Evolutionary conservation across 1,139 yeast species (phyloP).

Genomic region (Suhomyces panamericanus): DNA sequence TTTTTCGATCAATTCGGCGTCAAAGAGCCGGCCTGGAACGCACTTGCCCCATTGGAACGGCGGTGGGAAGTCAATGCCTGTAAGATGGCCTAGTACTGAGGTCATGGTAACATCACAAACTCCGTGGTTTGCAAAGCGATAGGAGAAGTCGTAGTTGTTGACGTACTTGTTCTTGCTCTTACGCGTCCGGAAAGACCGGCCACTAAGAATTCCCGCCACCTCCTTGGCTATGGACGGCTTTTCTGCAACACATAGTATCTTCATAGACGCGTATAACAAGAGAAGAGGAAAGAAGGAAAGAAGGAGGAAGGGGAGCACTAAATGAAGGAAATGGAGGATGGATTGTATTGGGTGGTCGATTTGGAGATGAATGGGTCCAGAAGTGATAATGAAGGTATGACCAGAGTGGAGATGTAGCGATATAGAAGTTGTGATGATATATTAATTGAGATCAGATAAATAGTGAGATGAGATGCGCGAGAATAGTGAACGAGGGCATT

Average conservation of each 20-base stretch:
- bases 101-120: conserved; percentile 85
- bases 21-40: conserved; percentile 63
- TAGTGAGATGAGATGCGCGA: too few relatives aligned
- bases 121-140: conserved; percentile 57
- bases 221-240: conserved; percentile 93
- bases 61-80: conserved; percentile 63
- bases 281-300: neutral
- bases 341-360: neutral
- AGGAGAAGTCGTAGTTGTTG: conserved; percentile 78
- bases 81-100: conserved; percentile 84
- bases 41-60: conserved; percentile 69
- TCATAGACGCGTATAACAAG: conserved; percentile 41
- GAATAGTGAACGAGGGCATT: too few relatives aligned
- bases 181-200: conserved; percentile 57
- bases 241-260: conserved; percentile 92
- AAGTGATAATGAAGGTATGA: too few relatives aligned
- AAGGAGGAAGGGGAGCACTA: neutral
- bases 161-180: conserved; percentile 61
- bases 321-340: neutral
- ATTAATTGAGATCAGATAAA: too few relatives aligned
- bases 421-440: too few relatives aligned
- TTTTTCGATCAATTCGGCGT: conserved; percentile 57
- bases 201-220: conserved; percentile 73
- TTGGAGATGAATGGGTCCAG: too few relatives aligned
- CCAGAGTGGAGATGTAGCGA: too few relatives aligned